Percentiles rank a stretch among this genome's conserved stretches.
Conservation (phyloP, 805 yeast species). For the Barnettozyma populi region DNA sequence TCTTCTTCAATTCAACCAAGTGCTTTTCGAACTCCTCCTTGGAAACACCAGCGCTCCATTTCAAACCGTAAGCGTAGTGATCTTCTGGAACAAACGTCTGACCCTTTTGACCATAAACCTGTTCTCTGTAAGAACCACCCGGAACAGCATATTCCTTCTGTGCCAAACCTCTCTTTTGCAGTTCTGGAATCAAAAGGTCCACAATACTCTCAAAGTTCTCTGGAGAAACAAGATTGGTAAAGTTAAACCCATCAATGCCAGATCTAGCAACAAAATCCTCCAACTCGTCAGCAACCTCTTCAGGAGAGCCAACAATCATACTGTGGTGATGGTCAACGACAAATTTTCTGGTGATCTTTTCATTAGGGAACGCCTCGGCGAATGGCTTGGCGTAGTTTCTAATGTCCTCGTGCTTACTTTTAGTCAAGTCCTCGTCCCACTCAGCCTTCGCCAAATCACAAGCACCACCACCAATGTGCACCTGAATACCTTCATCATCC, state of each 20-base stretch:
- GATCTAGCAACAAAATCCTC: constrained; percentile 37
- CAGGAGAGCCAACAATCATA: constrained; percentile 34
- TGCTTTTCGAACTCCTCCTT: constrained; percentile 1
- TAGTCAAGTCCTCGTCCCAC: constrained; percentile 38
- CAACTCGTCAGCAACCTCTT: constrained; percentile 37
- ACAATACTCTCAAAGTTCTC: constrained; percentile 38
- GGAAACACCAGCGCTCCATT: constrained; percentile 9
- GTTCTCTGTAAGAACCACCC: constrained; percentile 35
- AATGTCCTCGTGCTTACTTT: constrained; percentile 3
- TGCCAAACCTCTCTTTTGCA: constrained; percentile 33
- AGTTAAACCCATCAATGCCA: constrained; percentile 40
- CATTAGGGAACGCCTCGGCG: constrained; percentile 4
- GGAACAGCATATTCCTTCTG: constrained; percentile 27
- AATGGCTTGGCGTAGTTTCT: constrained; percentile 20
- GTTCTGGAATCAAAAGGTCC: constrained; percentile 34
- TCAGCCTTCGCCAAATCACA: constrained; percentile 38
- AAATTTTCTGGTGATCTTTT: constrained; percentile 8
- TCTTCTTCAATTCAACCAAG: constrained; percentile 2
- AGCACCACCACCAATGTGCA: constrained; percentile 43
- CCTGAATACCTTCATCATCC: constrained; percentile 37
- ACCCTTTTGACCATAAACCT: constrained; percentile 23
- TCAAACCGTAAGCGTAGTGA: constrained; percentile 6
- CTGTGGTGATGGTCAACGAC: constrained; percentile 18
- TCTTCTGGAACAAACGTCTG: constrained; percentile 20
- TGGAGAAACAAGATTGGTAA: constrained; percentile 36